Evolutionary conservation across 2,329 filamentous ascomycete species (phyloP).

Genomic region (Sporothrix luriei): DNA sequence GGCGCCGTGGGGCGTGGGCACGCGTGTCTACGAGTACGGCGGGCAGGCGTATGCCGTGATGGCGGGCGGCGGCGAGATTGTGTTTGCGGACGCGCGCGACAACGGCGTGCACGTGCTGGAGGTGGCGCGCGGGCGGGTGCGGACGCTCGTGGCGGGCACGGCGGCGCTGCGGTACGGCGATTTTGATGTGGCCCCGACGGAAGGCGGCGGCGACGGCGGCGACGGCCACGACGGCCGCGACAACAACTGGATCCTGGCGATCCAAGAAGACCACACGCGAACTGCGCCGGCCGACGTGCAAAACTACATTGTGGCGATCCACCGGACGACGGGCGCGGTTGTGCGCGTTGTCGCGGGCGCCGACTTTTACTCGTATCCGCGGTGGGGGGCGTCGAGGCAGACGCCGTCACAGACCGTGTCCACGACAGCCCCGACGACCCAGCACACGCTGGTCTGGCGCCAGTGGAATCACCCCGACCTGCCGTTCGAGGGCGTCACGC

Average conservation of each 20-base stretch:
- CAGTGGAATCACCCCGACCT: conserved; percentile 59
- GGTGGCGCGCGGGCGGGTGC: conserved; percentile 42
- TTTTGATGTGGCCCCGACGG: conserved; percentile 45
- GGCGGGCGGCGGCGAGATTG: conserved; percentile 43
- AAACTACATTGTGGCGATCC: conserved; percentile 48
- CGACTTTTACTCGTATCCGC: conserved; percentile 58
- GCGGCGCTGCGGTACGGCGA: conserved; percentile 50
- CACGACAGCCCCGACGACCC: not conserved
- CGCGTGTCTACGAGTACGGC: conserved; percentile 57
- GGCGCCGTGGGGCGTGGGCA: conserved; percentile 48
- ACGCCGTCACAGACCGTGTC: conserved; percentile 44
- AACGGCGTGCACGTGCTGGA: conserved; percentile 50
- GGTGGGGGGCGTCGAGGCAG: conserved; percentile 49
- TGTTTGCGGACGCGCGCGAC: conserved; percentile 51
- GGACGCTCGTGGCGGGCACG: conserved; percentile 41
- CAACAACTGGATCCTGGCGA: conserved; percentile 51
- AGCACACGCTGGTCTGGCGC: conserved; percentile 51
- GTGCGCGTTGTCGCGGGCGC: conserved; percentile 48
- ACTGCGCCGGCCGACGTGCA: conserved; percentile 42
- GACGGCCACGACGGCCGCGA: conserved; percentile 33
- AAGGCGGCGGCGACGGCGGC: conserved; percentile 29
- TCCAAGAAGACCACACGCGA: conserved; percentile 55
- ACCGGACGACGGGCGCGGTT: conserved; percentile 47
- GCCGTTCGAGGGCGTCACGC: conserved; percentile 52
- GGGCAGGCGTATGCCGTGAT: conserved; percentile 50